Evolutionary conservation across 2,329 filamentous ascomycete species (phyloP).

Genomic region (Macrophomina pseudophaseolina): DNA sequence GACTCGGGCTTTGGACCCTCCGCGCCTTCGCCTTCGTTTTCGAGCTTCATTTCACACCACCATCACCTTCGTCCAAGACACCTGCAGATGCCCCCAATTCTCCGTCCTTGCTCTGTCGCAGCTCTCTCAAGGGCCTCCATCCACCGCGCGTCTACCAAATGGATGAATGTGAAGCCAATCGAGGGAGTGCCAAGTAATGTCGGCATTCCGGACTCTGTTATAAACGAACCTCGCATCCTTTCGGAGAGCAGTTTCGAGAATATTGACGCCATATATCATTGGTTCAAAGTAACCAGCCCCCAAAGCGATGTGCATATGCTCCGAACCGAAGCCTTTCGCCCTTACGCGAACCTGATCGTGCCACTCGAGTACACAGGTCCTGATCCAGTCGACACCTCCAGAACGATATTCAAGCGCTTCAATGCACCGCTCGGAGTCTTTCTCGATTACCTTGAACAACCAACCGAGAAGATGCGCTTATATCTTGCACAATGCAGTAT

Average conservation of each 20-base stretch:
- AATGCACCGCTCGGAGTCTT: conserved; percentile 69
- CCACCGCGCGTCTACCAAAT: not conserved
- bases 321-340: not conserved
- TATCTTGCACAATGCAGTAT: conserved; percentile 88
- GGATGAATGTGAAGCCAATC: not conserved
- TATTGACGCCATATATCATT: not conserved
- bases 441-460: conserved; percentile 55
- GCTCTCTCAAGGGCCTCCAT: not conserved
- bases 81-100: no score
- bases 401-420: conserved; percentile 61
- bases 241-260: not conserved
- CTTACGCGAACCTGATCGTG: not conserved
- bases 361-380: conserved; percentile 59
- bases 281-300: not conserved
- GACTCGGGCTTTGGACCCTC: conserved; percentile 2
- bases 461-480: conserved; percentile 52
- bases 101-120: not conserved
- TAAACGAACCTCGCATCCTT: not conserved
- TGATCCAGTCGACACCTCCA: conserved; percentile 17
- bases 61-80: not conserved
- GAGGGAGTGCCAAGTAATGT: not conserved
- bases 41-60: not conserved
- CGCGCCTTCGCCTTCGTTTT: not conserved
- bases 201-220: not conserved
- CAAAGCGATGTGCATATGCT: not conserved